phyloP scores from a whole-genome alignment of 2,329 filamentous ascomycete species.

The Alternaria panax region DNA sequence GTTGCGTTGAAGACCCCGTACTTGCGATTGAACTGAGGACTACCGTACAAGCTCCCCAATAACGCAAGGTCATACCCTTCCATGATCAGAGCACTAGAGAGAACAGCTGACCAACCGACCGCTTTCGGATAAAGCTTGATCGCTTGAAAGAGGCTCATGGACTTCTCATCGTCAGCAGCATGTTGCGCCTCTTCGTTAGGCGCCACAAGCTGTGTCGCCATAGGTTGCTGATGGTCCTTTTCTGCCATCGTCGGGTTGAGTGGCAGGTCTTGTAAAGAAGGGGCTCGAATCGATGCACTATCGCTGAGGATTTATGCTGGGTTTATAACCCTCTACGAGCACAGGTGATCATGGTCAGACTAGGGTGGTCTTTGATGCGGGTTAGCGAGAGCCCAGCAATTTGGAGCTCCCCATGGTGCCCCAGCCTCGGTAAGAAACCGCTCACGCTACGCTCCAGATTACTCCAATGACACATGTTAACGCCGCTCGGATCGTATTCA shows the following conservation, averaged over 20 bases:
- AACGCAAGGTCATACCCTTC: conserved; percentile 84
- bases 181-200: conserved; percentile 42
- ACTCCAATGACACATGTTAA: not conserved
- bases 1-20: conserved; percentile 49
- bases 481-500: not conserved
- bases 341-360: conserved; percentile 24
- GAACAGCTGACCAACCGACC: conserved; percentile 79
- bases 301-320: not conserved
- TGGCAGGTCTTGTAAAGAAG: not conserved
- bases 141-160: conserved; percentile 70
- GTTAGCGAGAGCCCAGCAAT: conserved; percentile 25
- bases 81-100: conserved; percentile 88
- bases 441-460: conserved; percentile 12
- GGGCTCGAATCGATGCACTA: not conserved
- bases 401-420: conserved; percentile 21
- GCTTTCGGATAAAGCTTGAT: conserved; percentile 85
- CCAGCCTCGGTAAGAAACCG: not conserved
- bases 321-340: conserved; percentile 22
- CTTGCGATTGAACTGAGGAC: conserved; percentile 53
- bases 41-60: conserved; percentile 75
- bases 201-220: conserved; percentile 19
- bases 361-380: conserved; percentile 15
- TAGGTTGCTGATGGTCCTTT: conserved; percentile 24
- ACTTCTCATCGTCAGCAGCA: conserved; percentile 55
- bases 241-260: conserved; percentile 27